phyloP scores from a whole-genome alignment of 805 yeast species.

The Teunomyces stri region DNA sequence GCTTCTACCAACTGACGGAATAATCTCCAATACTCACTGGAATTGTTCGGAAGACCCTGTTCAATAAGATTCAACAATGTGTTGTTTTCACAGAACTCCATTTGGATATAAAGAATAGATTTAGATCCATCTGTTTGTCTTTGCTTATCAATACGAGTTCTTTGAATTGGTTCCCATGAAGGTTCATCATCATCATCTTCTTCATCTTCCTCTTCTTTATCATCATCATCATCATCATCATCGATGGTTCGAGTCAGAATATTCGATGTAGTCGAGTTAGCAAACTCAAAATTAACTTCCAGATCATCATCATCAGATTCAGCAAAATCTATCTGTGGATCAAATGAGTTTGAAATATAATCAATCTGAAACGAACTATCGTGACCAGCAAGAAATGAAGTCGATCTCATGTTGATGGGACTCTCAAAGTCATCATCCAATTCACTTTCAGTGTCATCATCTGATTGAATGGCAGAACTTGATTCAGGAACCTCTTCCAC shows the following conservation, averaged over 20 bases:
- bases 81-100: conserved; percentile 98
- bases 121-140: conserved; percentile 4
- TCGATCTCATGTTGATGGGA: conserved; percentile 20
- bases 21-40: conserved; percentile 86
- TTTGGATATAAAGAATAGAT: conserved; percentile 87
- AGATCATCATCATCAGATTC: conserved; percentile 27
- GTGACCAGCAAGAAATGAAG: conserved; percentile 15
- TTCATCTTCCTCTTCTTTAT: not conserved
- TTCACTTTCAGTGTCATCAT: conserved; percentile 7
- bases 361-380: conserved; percentile 47
- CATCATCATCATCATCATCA: conserved; percentile 3
- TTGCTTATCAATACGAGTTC: conserved; percentile 2
- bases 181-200: not conserved
- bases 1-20: conserved; percentile 89
- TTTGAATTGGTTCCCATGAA: not conserved
- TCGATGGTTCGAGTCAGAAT: conserved; percentile 2
- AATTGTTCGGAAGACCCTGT: conserved; percentile 63
- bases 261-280: conserved; percentile 18
- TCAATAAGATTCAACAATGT: conserved; percentile 80
- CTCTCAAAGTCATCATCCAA: conserved; percentile 19
- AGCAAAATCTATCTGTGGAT: conserved; percentile 56
- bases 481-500: conserved; percentile 63
- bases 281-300: conserved; percentile 34
- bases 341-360: conserved; percentile 64
- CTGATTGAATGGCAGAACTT: conserved; percentile 15